Percentiles rank a stretch among this genome's conserved stretches.
These are phyloP conservation scores for Verticillium tricorpus DNA, from an alignment of 2,329 filamentous ascomycete species.

Conservation along the genomic window DNA sequence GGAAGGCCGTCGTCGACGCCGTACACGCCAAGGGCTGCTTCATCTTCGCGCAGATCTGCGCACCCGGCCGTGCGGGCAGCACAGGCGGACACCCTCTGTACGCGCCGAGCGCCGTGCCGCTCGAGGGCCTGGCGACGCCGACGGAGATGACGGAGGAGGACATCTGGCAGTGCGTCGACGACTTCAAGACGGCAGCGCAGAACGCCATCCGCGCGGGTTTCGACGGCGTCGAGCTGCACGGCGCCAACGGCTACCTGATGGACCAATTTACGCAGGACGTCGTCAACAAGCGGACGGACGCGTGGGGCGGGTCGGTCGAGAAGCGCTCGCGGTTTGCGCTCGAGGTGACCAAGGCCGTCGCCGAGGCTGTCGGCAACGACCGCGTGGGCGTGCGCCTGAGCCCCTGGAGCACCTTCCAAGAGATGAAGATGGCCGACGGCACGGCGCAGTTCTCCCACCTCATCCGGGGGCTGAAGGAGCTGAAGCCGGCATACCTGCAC, in stretches of 20 bases:
- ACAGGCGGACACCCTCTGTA: constrained; percentile 22
- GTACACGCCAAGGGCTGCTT: constrained; percentile 59
- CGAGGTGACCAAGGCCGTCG: constrained; percentile 40
- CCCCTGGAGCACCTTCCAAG: constrained; percentile 58
- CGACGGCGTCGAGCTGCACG: constrained; percentile 63
- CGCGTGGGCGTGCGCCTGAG: constrained; percentile 52
- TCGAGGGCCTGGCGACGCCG: constrained; percentile 40
- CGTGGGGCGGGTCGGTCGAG: constrained; percentile 48
- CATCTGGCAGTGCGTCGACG: constrained; percentile 55
- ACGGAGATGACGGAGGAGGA: constrained; percentile 60
- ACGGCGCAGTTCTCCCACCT: constrained; percentile 55
- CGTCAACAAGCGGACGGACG: constrained; percentile 45
- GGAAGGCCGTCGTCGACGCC: constrained; percentile 55
- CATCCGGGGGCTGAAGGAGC: constrained; percentile 40
- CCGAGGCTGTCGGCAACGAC: constrained; percentile 41
- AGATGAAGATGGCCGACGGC: constrained; percentile 59
- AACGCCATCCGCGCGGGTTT: constrained; percentile 63
- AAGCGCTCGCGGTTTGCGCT: constrained; percentile 47
- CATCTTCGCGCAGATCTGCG: constrained; percentile 61
- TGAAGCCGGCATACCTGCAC: constrained; percentile 58
- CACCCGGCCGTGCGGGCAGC: constrained; percentile 49
- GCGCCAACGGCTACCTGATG: constrained; percentile 56
- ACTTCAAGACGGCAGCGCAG: constrained; percentile 48
- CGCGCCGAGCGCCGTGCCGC: constrained; percentile 22
- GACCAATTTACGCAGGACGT: constrained; percentile 54